Evolutionary conservation across 2,329 filamentous ascomycete genomes (phyloP).

Genomic region (Fusarium sp.): DNA sequence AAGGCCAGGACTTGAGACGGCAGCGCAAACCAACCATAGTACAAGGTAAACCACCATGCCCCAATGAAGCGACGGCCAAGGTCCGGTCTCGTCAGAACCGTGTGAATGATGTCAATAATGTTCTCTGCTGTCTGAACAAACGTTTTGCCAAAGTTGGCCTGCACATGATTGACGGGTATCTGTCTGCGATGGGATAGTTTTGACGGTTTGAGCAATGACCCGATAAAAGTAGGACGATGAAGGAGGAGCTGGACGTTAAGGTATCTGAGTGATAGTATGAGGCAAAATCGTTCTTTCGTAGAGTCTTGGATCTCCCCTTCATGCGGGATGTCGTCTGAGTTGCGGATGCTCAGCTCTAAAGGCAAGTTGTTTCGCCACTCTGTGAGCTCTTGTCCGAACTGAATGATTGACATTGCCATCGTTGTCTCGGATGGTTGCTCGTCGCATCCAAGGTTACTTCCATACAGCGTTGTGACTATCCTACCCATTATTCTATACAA

Average conservation of each 20-base stretch:
- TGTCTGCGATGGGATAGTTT: neutral
- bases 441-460: neutral
- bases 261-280: neutral
- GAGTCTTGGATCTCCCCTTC: neutral
- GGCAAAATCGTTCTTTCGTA: neutral
- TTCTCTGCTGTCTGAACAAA: neutral
- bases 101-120: neutral
- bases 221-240: slow-evolving; percentile 1
- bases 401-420: neutral
- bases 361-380: neutral
- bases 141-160: neutral
- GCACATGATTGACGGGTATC: neutral
- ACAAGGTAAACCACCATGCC: slow-evolving; percentile 1
- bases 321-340: neutral
- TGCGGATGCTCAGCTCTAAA: neutral
- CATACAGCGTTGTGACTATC: neutral
- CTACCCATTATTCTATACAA: neutral
- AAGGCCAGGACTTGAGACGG: neutral
- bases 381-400: neutral
- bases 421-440: neutral
- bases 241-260: neutral
- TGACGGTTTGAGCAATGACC: slow-evolving; percentile 2
- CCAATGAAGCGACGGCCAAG: neutral
- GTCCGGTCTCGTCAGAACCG: neutral
- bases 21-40: neutral